phyloP scores from a whole-genome alignment of 306 rosid genomes.

The Acacia confusa region DNA sequence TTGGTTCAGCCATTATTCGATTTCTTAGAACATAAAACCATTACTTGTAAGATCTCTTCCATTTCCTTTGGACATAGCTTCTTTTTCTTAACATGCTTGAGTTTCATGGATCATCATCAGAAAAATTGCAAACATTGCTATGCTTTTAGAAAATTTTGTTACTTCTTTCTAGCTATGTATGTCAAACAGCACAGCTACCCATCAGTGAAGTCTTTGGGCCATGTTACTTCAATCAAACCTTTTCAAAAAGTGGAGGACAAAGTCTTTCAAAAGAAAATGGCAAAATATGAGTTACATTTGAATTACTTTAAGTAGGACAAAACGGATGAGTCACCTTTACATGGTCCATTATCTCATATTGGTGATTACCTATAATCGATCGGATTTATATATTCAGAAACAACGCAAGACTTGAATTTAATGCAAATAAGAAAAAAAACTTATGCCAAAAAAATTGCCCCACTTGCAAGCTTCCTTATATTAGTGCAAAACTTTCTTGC shows the following conservation, averaged over 20 bases:
- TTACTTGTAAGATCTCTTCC: background rate
- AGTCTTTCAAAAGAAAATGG: background rate
- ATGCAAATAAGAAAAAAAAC: background rate
- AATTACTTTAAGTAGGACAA: background rate
- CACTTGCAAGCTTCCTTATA: background rate
- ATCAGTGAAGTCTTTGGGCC: background rate
- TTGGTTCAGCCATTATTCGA: background rate
- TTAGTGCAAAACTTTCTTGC: background rate
- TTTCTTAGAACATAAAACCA: background rate
- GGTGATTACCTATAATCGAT: background rate
- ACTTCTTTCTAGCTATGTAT: background rate
- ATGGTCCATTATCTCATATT: background rate
- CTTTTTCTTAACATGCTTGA: background rate
- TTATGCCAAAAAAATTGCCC: background rate
- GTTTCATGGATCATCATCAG: background rate
- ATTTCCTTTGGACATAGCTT: background rate
- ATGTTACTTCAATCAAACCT: constrained; percentile 10
- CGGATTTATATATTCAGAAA: background rate
- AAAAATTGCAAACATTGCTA: background rate
- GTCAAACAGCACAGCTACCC: background rate
- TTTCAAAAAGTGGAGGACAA: background rate
- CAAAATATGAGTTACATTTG: background rate
- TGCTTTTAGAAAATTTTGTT: background rate
- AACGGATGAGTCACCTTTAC: background rate
- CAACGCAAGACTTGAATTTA: background rate